Percentiles rank a stretch among this genome's conserved stretches.
Conservation (phyloP, 2,329 filamentous ascomycete genomes). For the Stagonosporopsis chrysanthemi region DNA sequence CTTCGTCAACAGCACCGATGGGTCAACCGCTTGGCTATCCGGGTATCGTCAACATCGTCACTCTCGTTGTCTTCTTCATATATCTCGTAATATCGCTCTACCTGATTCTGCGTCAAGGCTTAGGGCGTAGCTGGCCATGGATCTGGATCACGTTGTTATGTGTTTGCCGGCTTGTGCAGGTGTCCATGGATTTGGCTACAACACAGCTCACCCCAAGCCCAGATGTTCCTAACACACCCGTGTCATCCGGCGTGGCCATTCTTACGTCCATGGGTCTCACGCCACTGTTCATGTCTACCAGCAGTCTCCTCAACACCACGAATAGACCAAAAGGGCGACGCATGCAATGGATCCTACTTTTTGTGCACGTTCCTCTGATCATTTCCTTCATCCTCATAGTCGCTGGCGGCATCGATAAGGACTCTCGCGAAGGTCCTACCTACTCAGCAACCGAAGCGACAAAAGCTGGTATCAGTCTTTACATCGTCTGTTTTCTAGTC, state of each 20-base stretch:
- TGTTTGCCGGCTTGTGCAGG: slow-evolving; percentile 46
- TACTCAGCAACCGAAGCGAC: slow-evolving; percentile 46
- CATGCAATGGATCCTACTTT: slow-evolving; percentile 49
- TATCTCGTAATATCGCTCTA: slow-evolving; percentile 41
- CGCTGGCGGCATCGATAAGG: slow-evolving; percentile 46
- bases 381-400: slow-evolving; percentile 48
- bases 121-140: slow-evolving; percentile 46
- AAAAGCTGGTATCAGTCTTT: slow-evolving; percentile 46
- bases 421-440: slow-evolving; percentile 40
- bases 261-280: slow-evolving; percentile 47
- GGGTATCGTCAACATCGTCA: slow-evolving; percentile 45
- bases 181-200: slow-evolving; percentile 46
- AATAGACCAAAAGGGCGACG: slow-evolving; percentile 45
- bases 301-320: slow-evolving; percentile 45
- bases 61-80: slow-evolving; percentile 43
- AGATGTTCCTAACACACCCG: slow-evolving; percentile 34
- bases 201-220: slow-evolving; percentile 37
- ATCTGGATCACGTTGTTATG: slow-evolving; percentile 42
- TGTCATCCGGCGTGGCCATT: slow-evolving; percentile 46
- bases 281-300: slow-evolving; percentile 47
- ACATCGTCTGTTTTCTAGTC: slow-evolving; percentile 44
- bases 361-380: slow-evolving; percentile 42
- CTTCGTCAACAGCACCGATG: slow-evolving; percentile 32
- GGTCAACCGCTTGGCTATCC: slow-evolving; percentile 32
- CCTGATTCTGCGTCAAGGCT: slow-evolving; percentile 41